A percentile compares a stretch with the other conserved stretches of the same genome.
phyloP scores from a whole-genome alignment of 106 monocot genomes.

The Platanthera zijinensis region DNA sequence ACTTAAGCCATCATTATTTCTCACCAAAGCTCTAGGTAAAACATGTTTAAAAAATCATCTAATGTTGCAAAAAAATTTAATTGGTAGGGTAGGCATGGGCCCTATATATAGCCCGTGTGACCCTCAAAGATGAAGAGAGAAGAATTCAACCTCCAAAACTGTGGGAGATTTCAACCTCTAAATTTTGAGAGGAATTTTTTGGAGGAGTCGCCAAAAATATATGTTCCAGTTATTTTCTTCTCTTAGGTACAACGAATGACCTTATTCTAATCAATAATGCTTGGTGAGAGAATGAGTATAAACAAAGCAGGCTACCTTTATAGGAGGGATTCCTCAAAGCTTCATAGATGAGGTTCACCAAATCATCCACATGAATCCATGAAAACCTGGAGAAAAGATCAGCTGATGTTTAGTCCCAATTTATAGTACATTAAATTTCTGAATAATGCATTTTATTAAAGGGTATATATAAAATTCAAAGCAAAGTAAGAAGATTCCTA shows the following conservation, averaged over 20 bases:
- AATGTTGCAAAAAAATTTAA: too few relatives aligned
- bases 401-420: neutral
- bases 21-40: too few relatives aligned
- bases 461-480: neutral
- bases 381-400: constrained; percentile 55
- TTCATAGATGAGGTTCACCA: constrained; percentile 74
- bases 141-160: too few relatives aligned
- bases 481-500: neutral
- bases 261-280: neutral
- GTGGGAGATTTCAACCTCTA: too few relatives aligned
- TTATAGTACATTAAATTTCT: neutral
- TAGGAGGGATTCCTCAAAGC: constrained; percentile 68
- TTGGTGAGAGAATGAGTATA: neutral
- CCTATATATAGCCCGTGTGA: too few relatives aligned
- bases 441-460: neutral
- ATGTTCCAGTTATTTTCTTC: too few relatives aligned
- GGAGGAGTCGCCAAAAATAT: too few relatives aligned
- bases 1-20: too few relatives aligned
- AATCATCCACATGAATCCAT: constrained; percentile 84
- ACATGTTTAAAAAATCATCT: too few relatives aligned
- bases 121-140: too few relatives aligned
- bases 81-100: too few relatives aligned
- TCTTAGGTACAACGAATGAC: neutral
- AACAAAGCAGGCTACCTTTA: constrained; percentile 34
- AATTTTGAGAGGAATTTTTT: too few relatives aligned